Conservation (phyloP, 108 stramenopile species). For the Nannochloropsis gaditana region DNA sequence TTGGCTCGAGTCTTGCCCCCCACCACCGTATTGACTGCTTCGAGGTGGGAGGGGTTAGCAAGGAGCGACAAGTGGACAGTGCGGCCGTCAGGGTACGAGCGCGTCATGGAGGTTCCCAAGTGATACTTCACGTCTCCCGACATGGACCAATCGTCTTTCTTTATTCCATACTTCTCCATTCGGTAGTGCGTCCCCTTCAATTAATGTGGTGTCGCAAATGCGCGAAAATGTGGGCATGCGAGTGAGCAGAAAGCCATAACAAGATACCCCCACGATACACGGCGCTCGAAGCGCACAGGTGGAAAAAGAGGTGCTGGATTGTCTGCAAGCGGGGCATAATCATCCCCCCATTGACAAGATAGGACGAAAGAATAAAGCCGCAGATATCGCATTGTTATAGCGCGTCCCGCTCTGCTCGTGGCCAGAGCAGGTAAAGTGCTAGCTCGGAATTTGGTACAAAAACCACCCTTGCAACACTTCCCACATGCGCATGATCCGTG, state of each 20-base stretch:
- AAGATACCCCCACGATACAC: not conserved
- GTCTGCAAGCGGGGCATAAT: slow-evolving; percentile 19
- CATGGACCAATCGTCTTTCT: slow-evolving; percentile 69
- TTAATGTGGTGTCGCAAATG: not conserved
- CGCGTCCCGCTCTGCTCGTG: not conserved
- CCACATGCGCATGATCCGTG: not conserved
- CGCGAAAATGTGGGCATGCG: not conserved
- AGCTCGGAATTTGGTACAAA: not conserved
- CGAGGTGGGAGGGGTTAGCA: slow-evolving; percentile 97
- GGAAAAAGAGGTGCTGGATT: not conserved
- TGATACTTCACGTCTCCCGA: slow-evolving; percentile 99
- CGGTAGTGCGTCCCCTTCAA: slow-evolving; percentile 78
- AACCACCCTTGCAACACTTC: not conserved
- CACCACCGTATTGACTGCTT: slow-evolving; percentile 95
- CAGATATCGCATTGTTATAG: not conserved
- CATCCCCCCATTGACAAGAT: not conserved
- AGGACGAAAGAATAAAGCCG: slow-evolving; percentile 13
- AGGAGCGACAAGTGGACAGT: slow-evolving; percentile 86
- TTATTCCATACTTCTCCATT: slow-evolving; percentile 65
- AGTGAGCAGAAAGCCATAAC: not conserved
- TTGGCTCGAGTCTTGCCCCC: slow-evolving; percentile 93
- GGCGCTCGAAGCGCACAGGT: not conserved
- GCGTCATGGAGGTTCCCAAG: slow-evolving; percentile 94
- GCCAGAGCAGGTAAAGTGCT: slow-evolving; percentile 10
- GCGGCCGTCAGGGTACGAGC: slow-evolving; percentile 93